Percentiles rank a stretch among this genome's conserved stretches.
phyloP scores from a whole-genome alignment of 2,329 filamentous ascomycete genomes.

The Cladosporium sp. region DNA sequence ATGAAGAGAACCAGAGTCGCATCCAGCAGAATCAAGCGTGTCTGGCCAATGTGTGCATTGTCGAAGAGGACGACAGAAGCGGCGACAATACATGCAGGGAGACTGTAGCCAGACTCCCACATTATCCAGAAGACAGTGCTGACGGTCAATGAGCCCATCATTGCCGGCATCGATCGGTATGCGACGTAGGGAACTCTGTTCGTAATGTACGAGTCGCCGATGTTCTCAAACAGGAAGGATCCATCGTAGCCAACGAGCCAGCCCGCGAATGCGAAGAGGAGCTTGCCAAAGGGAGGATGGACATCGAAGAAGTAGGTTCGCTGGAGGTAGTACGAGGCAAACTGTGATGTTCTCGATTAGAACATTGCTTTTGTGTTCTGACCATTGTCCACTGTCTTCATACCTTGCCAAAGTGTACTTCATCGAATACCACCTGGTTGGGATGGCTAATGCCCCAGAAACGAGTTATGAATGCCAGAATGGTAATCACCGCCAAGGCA shows the following conservation, averaged over 20 bases:
- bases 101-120: constrained; percentile 98
- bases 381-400: constrained; percentile 24
- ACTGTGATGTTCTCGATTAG: constrained; percentile 29
- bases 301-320: constrained; percentile 99
- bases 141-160: constrained; percentile 87
- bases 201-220: constrained; percentile 93
- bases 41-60: constrained; percentile 97
- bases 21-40: constrained; percentile 88
- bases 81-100: constrained; percentile 85
- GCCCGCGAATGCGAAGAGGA: constrained; percentile 92
- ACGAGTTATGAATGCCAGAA: constrained; percentile 80
- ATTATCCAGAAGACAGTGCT: constrained; percentile 95
- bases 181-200: constrained; percentile 98
- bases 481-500: constrained; percentile 69
- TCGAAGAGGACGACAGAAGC: constrained; percentile 86
- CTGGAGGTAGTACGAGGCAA: constrained; percentile 74
- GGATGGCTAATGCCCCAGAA: constrained; percentile 97
- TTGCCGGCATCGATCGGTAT: constrained; percentile 86
- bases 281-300: constrained; percentile 95
- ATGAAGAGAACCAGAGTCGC: constrained; percentile 92
- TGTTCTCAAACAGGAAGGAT: constrained; percentile 97
- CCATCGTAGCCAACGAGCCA: constrained; percentile 98
- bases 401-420: constrained; percentile 99
- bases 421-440: constrained; percentile 95
- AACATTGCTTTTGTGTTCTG: neutral